Conservation (phyloP, 1,284 basidiomycete species). For the Waitea zeae region DNA sequence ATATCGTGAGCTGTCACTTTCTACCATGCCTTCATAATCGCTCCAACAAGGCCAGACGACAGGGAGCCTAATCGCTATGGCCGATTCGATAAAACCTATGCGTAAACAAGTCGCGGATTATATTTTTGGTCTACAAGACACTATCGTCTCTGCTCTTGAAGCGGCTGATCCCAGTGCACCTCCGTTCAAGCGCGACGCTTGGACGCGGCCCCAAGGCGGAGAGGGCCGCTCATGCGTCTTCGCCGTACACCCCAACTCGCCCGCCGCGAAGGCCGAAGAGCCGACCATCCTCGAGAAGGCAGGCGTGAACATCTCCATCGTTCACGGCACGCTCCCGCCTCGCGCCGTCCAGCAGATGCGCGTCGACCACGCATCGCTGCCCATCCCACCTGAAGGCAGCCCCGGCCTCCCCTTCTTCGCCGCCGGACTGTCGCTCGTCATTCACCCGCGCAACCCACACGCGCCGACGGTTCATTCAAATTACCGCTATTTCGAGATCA, state of each 20-base stretch:
- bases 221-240: constrained; percentile 83
- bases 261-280: constrained; percentile 12
- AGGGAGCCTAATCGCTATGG: too few relatives aligned
- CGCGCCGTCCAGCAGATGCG: constrained; percentile 89
- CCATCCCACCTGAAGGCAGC: constrained; percentile 42
- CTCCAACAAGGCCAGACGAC: too few relatives aligned
- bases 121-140: constrained; percentile 64
- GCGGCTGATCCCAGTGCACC: constrained; percentile 56
- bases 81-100: too few relatives aligned
- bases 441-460: constrained; percentile 88
- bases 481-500: constrained; percentile 94
- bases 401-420: constrained; percentile 81
- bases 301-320: constrained; percentile 90
- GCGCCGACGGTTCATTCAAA: constrained; percentile 92
- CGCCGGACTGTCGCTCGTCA: constrained; percentile 80
- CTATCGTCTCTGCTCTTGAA: constrained; percentile 73
- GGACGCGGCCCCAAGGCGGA: constrained; percentile 76
- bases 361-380: constrained; percentile 71
- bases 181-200: constrained; percentile 75
- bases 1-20: too few relatives aligned
- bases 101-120: too few relatives aligned
- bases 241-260: constrained; percentile 21
- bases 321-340: constrained; percentile 80
- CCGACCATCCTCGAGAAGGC: constrained; percentile 80
- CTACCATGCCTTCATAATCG: too few relatives aligned